phyloP scores from a whole-genome alignment of 352 stramenopile genomes.

The Phytophthora gonapodyides region DNA sequence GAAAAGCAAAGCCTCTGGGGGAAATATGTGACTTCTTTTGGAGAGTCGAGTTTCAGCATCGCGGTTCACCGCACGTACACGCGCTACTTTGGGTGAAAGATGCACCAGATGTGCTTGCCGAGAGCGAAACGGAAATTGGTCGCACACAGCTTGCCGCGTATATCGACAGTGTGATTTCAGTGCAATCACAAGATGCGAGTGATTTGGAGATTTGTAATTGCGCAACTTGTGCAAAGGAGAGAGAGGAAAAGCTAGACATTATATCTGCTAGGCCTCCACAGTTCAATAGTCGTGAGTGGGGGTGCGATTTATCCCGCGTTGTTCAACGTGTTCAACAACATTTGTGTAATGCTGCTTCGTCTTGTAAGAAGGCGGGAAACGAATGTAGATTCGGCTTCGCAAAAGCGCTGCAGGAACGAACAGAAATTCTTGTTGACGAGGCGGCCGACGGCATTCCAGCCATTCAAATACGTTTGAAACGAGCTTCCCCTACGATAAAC shows the following conservation, averaged over 20 bases:
- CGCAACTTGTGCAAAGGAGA: background rate
- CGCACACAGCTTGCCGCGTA: background rate
- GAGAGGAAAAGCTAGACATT: conserved; percentile 2
- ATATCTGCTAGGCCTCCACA: background rate
- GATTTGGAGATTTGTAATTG: background rate
- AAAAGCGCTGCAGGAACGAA: conserved; percentile 6
- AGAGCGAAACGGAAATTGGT: conserved; percentile 6
- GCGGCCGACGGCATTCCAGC: background rate
- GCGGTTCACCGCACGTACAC: conserved; percentile 31
- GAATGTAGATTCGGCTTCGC: conserved; percentile 17
- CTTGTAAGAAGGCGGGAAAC: conserved; percentile 8
- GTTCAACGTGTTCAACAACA: conserved; percentile 25
- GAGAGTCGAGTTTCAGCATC: conserved; percentile 27
- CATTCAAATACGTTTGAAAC: conserved; percentile 1
- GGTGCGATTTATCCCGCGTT: conserved; percentile 14
- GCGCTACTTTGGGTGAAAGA: conserved; percentile 26
- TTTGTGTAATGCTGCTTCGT: conserved; percentile 6
- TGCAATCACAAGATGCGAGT: background rate
- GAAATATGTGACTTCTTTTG: conserved; percentile 30
- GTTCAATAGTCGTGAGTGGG: background rate
- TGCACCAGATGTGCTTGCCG: conserved; percentile 16
- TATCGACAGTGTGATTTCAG: conserved; percentile 13
- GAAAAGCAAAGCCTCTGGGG: conserved; percentile 9
- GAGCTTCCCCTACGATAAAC: conserved; percentile 7
- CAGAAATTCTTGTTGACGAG: background rate